Evolutionary conservation across 1,139 yeast species (phyloP), one percentile per base, ranked within the genome.

Genomic region (Blastobotrys ciferrii): DNA sequence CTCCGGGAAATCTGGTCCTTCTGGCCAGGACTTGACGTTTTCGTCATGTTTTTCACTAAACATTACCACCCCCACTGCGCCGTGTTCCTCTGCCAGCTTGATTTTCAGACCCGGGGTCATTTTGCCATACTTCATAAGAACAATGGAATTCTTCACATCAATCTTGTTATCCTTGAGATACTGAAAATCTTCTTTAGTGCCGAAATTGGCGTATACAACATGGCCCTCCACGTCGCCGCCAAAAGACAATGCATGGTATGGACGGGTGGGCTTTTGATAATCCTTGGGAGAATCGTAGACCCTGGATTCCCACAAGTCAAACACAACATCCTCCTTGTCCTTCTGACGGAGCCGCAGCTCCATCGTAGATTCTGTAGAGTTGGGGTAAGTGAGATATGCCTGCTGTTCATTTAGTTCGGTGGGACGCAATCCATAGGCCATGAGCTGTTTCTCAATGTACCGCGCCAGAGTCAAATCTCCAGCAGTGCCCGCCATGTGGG

Each of bases 401-500:
- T 72, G 73, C 47, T 79, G 70, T 48, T 76, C 78, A 31, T 75
- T 69, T 46, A 78, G 74, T 33, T 77, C 80, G 6, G 78, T 73
- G 4, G 54, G 48, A 17, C 51, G 53, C 42, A 87, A 60, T 2
- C 87, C 85, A 56, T 80, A 79, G 49, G 78, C 76, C 19, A 67
- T 63, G 68, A 87, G 80, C 50, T 77, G 76, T 12, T 75, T 73
- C 54, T 78, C 74, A 18, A 91, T 73, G 63, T 84, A 88, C 52
- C 76, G 73, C 1, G 88, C 83, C 32, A 88, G 68, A 0, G 88
- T 75, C 52, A 80, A 66, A 63, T 89, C 97, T 14, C 96, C 98
- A 15, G 79, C 78, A 1, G 97, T 83, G 1, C 98, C 98, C 0
- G 96, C 82, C 54, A 82, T 68, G 64, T 89, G 98, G 1, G 96